Evolutionary conservation across 768 basidiomycete genomes (phyloP).

Genomic region (Naematelia encephala): DNA sequence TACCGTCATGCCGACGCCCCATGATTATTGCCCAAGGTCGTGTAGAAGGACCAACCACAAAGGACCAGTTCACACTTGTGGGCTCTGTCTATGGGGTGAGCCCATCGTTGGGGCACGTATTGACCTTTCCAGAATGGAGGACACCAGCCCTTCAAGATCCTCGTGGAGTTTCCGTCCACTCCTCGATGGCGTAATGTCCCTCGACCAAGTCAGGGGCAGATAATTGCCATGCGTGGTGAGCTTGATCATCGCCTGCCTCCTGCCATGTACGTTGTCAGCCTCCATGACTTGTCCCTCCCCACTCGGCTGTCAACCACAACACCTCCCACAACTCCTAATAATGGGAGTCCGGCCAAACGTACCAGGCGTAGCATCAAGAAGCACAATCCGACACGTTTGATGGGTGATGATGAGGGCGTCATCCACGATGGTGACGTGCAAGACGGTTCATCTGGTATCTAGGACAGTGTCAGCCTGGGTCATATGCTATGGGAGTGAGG

Average conservation of each 20-base stretch:
- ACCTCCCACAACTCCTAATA: not conserved
- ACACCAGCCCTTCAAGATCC: not conserved
- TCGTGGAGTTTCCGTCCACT: not conserved
- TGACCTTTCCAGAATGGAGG: not conserved
- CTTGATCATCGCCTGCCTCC: not conserved
- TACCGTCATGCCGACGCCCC: not conserved
- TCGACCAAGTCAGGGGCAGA: not conserved
- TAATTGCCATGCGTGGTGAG: not conserved
- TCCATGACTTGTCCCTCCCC: not conserved
- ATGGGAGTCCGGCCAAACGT: not conserved
- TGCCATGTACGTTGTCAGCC: not conserved
- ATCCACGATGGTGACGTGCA: too few species aligned
- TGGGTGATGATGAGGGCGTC: too few species aligned
- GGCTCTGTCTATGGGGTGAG: conserved; percentile 1
- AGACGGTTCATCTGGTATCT: too few species aligned
- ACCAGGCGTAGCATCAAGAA: not conserved
- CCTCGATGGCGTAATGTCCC: not conserved
- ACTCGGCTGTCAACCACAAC: not conserved
- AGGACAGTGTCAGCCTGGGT: too few species aligned
- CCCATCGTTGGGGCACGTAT: not conserved
- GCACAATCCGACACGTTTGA: not conserved
- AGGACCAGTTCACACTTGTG: not conserved
- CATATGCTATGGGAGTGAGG: too few species aligned
- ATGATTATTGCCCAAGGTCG: conserved; percentile 2
- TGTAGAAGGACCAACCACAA: not conserved